Evolutionary conservation across 495 filamentous ascomycete species (phyloP).

Genomic region (Bombardia bombarda): DNA sequence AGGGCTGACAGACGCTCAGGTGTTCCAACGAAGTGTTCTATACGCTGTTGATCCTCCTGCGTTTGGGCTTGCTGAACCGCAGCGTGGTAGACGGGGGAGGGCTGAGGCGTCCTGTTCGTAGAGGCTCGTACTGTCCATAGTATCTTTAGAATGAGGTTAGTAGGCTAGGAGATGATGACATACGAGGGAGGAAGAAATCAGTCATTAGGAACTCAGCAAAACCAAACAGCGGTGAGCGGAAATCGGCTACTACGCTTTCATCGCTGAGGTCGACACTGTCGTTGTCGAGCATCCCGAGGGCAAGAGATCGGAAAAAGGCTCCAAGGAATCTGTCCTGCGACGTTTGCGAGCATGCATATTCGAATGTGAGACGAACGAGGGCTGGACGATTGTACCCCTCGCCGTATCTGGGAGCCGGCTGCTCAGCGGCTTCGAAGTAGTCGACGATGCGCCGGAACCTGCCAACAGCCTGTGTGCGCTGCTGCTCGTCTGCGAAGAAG

Average conservation of each 20-base stretch:
- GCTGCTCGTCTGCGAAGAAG: slow-evolving; percentile 4
- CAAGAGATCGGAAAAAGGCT: slow-evolving; percentile 15
- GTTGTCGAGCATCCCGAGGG: slow-evolving; percentile 10
- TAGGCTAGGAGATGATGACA: slow-evolving; percentile 2
- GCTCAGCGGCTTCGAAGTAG: slow-evolving; percentile 5
- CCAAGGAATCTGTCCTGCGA: slow-evolving; percentile 15
- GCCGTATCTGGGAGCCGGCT: slow-evolving; percentile 2
- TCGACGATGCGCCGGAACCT: slow-evolving; percentile 8
- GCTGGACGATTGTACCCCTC: slow-evolving; percentile 13
- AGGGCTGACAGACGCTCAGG: slow-evolving; percentile 3
- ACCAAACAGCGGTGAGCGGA: slow-evolving; percentile 4
- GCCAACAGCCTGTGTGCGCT: slow-evolving; percentile 4
- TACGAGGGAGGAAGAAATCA: slow-evolving; percentile 13
- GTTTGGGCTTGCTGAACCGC: slow-evolving; percentile 11
- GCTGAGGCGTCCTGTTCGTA: slow-evolving; percentile 16
- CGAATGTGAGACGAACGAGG: slow-evolving; percentile 18
- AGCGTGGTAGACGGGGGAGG: slow-evolving; percentile 10
- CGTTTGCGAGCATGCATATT: slow-evolving; percentile 15
- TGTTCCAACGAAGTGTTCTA: slow-evolving; percentile 11
- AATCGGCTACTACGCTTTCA: slow-evolving; percentile 2
- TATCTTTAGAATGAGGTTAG: not conserved
- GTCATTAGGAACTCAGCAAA: slow-evolving; percentile 14
- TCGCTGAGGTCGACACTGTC: slow-evolving; percentile 8
- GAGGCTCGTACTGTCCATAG: slow-evolving; percentile 14
- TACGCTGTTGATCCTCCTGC: slow-evolving; percentile 4